These are phyloP conservation scores for Cryptosporidium viatorum DNA, from an alignment of 169 alveolate species.

Conservation along the genomic window DNA sequence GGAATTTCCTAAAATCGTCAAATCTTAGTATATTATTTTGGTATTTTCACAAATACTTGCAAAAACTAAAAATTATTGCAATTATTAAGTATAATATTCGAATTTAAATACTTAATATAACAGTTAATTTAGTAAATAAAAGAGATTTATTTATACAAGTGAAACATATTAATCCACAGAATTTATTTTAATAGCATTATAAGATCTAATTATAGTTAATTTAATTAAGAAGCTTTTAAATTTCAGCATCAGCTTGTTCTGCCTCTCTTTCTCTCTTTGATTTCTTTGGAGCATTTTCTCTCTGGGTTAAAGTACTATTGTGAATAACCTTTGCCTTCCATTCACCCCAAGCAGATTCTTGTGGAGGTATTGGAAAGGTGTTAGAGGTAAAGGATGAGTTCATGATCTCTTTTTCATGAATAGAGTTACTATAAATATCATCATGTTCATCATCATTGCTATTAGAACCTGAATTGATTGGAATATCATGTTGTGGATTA, in stretches of 20 bases:
- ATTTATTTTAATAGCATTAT: neutral
- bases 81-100: neutral
- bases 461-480: slow-evolving; percentile 10
- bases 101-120: too few relatives aligned
- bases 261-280: slow-evolving; percentile 89
- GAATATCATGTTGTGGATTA: neutral
- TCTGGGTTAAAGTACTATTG: slow-evolving; percentile 90
- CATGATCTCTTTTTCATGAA: slow-evolving; percentile 7
- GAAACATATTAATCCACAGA: neutral
- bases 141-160: neutral
- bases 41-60: neutral
- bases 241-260: slow-evolving; percentile 90
- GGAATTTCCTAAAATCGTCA: slow-evolving; percentile 4
- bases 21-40: neutral
- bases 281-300: slow-evolving; percentile 87
- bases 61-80: neutral
- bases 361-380: slow-evolving; percentile 80
- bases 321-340: slow-evolving; percentile 93
- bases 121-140: too few relatives aligned
- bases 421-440: neutral
- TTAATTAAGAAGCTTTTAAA: slow-evolving; percentile 72
- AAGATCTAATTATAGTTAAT: neutral
- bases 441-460: slow-evolving; percentile 54
- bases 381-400: slow-evolving; percentile 16
- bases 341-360: slow-evolving; percentile 90